These are phyloP conservation scores for Phytophthora sp. DNA, from an alignment of 352 stramenopile genomes.

Conservation along the genomic window DNA sequence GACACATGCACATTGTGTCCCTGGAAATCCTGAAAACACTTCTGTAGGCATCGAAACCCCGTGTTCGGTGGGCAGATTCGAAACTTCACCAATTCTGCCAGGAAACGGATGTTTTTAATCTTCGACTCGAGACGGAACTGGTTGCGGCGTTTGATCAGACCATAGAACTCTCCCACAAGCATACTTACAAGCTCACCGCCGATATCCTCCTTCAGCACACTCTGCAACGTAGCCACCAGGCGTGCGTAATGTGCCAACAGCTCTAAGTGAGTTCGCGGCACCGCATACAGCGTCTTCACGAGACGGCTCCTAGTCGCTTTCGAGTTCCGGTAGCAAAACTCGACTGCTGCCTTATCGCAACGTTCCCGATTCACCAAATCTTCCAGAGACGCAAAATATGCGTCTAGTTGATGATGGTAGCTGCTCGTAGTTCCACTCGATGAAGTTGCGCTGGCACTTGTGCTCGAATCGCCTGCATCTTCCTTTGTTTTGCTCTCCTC, in stretches of 20 bases:
- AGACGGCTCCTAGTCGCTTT: slow-evolving; percentile 93
- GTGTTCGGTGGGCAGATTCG: slow-evolving; percentile 94
- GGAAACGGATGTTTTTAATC: slow-evolving; percentile 95
- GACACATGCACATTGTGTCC: slow-evolving; percentile 96
- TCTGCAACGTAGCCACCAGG: slow-evolving; percentile 93
- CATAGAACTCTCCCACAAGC: slow-evolving; percentile 96
- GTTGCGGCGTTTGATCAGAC: slow-evolving; percentile 93
- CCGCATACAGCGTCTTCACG: slow-evolving; percentile 93
- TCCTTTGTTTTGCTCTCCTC: slow-evolving; percentile 34
- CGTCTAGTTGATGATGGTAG: slow-evolving; percentile 95
- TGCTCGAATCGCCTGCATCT: slow-evolving; percentile 6
- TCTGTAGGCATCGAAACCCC: slow-evolving; percentile 92
- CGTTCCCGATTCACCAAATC: slow-evolving; percentile 95
- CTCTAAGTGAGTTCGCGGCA: slow-evolving; percentile 94
- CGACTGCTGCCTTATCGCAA: slow-evolving; percentile 95
- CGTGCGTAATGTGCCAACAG: slow-evolving; percentile 96
- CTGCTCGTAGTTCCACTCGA: slow-evolving; percentile 32
- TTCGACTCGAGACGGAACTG: slow-evolving; percentile 94
- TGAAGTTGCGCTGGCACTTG: slow-evolving; percentile 6
- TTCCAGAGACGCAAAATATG: slow-evolving; percentile 92
- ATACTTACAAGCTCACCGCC: slow-evolving; percentile 89
- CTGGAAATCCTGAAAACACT: slow-evolving; percentile 96
- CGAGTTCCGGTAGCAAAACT: slow-evolving; percentile 97
- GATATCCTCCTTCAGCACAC: slow-evolving; percentile 93
- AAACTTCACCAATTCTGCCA: slow-evolving; percentile 98